Evolutionary conservation across 495 filamentous ascomycete species (phyloP).

Genomic region (Polyplosphaeria fusca): DNA sequence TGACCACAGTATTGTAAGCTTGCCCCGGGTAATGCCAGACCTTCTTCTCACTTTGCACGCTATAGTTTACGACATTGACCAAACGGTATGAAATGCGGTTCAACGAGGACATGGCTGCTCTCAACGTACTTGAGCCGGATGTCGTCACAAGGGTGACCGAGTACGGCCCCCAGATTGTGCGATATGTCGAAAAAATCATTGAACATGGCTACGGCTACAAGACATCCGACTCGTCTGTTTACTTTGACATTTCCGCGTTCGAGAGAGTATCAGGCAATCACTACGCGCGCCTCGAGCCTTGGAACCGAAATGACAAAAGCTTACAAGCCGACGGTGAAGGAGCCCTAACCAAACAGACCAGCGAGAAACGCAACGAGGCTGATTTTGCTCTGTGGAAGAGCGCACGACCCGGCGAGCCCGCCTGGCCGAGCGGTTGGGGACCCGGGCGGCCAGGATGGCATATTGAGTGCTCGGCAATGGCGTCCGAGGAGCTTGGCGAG

Average conservation of each 20-base stretch:
- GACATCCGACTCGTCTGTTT: conserved; percentile 80
- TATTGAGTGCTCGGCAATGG: conserved; percentile 98
- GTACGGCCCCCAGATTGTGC: conserved; percentile 78
- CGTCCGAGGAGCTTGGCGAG: conserved; percentile 74
- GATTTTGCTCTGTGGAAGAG: conserved; percentile 97
- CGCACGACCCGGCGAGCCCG: conserved; percentile 86
- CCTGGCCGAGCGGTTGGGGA: conserved; percentile 85
- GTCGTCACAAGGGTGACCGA: conserved; percentile 83
- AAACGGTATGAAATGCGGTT: conserved; percentile 79
- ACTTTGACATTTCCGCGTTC: conserved; percentile 88
- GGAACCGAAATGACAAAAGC: conserved; percentile 77
- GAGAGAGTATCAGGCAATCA: conserved; percentile 72
- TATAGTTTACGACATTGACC: conserved; percentile 81
- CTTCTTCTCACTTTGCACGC: too few relatives aligned
- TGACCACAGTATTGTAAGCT: conserved; percentile 69
- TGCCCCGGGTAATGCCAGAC: too few relatives aligned
- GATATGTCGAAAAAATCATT: conserved; percentile 73
- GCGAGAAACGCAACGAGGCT: conserved; percentile 64
- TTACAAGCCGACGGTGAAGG: conserved; percentile 89
- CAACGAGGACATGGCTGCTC: conserved; percentile 73
- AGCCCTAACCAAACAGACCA: conserved; percentile 62
- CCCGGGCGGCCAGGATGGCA: conserved; percentile 91
- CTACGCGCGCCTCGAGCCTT: conserved; percentile 83
- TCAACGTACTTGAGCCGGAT: conserved; percentile 84
- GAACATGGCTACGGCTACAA: conserved; percentile 82